phyloP scores from a whole-genome alignment of 2,329 filamentous ascomycete species.

The Tolypocladium paradoxum region DNA sequence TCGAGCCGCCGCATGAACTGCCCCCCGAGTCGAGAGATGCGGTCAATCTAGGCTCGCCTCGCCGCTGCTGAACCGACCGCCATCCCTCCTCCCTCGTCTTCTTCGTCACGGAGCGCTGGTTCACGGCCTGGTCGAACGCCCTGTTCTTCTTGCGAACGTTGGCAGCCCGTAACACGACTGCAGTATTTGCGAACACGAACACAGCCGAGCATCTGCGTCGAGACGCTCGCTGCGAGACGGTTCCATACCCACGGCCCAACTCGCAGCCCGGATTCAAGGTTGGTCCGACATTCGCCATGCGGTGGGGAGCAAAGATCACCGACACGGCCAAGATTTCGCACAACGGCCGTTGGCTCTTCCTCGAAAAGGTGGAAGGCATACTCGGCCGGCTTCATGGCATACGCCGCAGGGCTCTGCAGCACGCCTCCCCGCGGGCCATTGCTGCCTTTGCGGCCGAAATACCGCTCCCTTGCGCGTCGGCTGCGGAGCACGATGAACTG shows the following conservation, averaged over 20 bases:
- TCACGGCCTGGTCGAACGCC: not conserved
- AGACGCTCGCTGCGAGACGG: not conserved
- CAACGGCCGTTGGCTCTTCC: slow-evolving; percentile 6
- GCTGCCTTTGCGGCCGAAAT: slow-evolving; percentile 1
- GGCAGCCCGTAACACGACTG: too few relatives aligned
- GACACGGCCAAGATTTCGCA: slow-evolving; percentile 9
- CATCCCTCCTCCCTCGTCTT: too few relatives aligned
- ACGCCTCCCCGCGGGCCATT: slow-evolving; percentile 1
- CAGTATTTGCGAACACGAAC: too few relatives aligned
- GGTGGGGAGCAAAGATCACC: slow-evolving; percentile 1
- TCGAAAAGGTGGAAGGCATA: slow-evolving; percentile 1
- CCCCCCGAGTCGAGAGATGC: not conserved
- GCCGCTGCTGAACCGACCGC: not conserved
- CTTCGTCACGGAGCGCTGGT: not conserved
- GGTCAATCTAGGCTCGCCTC: not conserved
- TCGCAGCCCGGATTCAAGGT: too few relatives aligned
- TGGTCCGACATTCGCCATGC: slow-evolving; percentile 1
- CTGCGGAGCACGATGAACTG: not conserved
- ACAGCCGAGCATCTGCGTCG: too few relatives aligned
- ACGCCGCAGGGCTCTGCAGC: slow-evolving; percentile 2
- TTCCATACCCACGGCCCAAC: too few relatives aligned
- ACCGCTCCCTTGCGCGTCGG: not conserved
- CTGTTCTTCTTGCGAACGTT: too few relatives aligned
- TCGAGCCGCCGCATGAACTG: not conserved
- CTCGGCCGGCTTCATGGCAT: slow-evolving; percentile 2